Conservation (phyloP, 2,329 filamentous ascomycete genomes). For the Plenodomus lindquistii region DNA sequence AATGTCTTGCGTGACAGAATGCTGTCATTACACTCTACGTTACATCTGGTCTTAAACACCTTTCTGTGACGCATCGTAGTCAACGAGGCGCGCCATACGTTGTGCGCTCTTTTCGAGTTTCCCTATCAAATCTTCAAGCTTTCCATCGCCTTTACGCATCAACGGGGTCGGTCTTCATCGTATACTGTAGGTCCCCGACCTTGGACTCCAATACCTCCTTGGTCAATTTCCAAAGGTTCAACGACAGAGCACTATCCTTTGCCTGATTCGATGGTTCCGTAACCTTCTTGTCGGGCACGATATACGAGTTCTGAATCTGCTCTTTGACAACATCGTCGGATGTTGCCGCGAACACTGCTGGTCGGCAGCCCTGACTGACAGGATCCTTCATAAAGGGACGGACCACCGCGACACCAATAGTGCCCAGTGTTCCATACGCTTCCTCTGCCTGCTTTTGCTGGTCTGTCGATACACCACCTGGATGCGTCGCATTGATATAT, state of each 20-base stretch:
- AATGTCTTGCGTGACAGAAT: neutral
- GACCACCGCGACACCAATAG: conserved; percentile 49
- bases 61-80: neutral
- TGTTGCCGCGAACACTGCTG: conserved; percentile 55
- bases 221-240: conserved; percentile 52
- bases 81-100: neutral
- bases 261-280: conserved; percentile 49
- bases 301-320: conserved; percentile 52
- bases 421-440: conserved; percentile 54
- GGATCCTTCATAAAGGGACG: conserved; percentile 57
- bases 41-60: neutral
- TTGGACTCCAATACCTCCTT: conserved; percentile 51
- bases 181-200: conserved; percentile 37
- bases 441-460: conserved; percentile 55
- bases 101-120: too few species aligned
- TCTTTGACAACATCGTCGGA: conserved; percentile 50
- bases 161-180: conserved; percentile 26
- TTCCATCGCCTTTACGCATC: conserved; percentile 3
- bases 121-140: too few species aligned
- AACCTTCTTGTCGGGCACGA: conserved; percentile 56
- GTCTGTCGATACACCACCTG: conserved; percentile 54
- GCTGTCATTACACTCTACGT: neutral
- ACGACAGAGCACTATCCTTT: conserved; percentile 48
- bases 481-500: conserved; percentile 56
- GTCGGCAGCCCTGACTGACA: conserved; percentile 52